Base-by-base conservation (phyloP, 2,329 filamentous ascomycete genomes). In the Phaeophleospora eucalypticola region DNA sequence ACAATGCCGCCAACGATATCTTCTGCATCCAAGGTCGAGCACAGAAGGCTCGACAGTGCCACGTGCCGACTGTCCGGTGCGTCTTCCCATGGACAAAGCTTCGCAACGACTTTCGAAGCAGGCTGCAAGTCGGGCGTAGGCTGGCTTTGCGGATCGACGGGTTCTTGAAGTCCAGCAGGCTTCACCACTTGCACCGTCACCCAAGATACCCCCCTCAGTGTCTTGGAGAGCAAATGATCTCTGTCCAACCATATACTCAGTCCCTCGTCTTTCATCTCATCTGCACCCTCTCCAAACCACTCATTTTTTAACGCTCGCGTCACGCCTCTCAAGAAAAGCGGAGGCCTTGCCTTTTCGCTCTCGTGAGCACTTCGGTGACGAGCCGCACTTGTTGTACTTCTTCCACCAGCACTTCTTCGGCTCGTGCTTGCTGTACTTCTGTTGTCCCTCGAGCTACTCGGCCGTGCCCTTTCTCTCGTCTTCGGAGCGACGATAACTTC, bases 401-500 rank as follows among this genome's bases (percentile, higher is more conserved):
- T 85, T 7, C 83, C 78, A 9, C 75, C 74, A 21, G 68, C 79
- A 63, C 87, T 91, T 60, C 84, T 89, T 57, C 84, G 83, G 36
- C 88, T 88, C 2, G 84, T 85, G 59, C 87, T 89, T 0, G 84
- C 79, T 7, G 90, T 85, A 63, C 90, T 96, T 48, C 85, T 78
- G 62, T 80, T 89, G 57, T 94, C 89, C 32, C 82, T 80, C n/a
- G 75, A 80, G 21, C 72, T 69, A 49, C 71, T 77, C 27, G 77
- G 71, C 65, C 87, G 89, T 21, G 53, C 44, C 10, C 44, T 24
- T 35, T 86, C 77, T 45, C 91, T 81, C 19, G 84, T 86, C 71
- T 98, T 98, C 1, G 93, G 93, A 3, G 93, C 93, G 50, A 98
- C 93, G 55, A 97, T 95, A 41, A 98, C 90, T 69, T 98, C 93